Percentiles rank a stretch among this genome's conserved stretches.
These are phyloP conservation scores for Penicillium bialowiezense DNA, from an alignment of 495 filamentous ascomycete genomes.

Conservation along the genomic window DNA sequence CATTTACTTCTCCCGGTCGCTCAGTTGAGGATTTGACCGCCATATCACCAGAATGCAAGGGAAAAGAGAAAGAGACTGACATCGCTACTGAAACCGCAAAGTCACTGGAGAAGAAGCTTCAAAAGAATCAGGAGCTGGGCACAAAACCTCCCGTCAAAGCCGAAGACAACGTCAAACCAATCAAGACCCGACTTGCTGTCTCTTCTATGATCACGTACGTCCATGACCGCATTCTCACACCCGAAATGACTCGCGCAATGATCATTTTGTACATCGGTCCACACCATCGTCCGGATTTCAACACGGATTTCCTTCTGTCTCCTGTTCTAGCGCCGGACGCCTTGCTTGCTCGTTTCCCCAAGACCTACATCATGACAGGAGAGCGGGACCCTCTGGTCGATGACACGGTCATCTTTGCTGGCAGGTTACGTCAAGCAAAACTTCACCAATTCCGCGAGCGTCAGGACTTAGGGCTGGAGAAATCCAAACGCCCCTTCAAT, in stretches of 20 bases:
- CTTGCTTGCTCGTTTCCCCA: slow-evolving; percentile 79
- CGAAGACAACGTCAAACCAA: slow-evolving; percentile 59
- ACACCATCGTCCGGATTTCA: slow-evolving; percentile 87
- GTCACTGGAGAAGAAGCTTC: slow-evolving; percentile 23
- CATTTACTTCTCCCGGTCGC: slow-evolving; percentile 60
- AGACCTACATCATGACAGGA: slow-evolving; percentile 88
- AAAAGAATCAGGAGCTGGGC: slow-evolving; percentile 22
- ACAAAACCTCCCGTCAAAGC: slow-evolving; percentile 34
- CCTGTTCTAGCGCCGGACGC: slow-evolving; percentile 86
- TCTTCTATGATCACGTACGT: slow-evolving; percentile 98
- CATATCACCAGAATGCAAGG: slow-evolving; percentile 26
- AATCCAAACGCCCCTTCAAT: slow-evolving; percentile 55
- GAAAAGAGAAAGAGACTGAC: slow-evolving; percentile 34
- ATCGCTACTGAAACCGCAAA: slow-evolving; percentile 26
- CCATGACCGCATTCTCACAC: slow-evolving; percentile 89
- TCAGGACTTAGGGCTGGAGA: slow-evolving; percentile 59
- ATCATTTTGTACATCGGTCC: slow-evolving; percentile 97
- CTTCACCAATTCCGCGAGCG: slow-evolving; percentile 60
- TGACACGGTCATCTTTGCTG: slow-evolving; percentile 94
- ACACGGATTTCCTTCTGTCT: slow-evolving; percentile 82
- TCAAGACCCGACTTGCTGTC: slow-evolving; percentile 84
- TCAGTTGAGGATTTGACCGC: slow-evolving; percentile 51
- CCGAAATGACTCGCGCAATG: slow-evolving; percentile 99
- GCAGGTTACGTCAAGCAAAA: slow-evolving; percentile 79
- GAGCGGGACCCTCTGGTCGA: slow-evolving; percentile 95